Evolutionary conservation across 2,329 filamentous ascomycete genomes (phyloP).

Genomic region (Plectosphaerella sp.): DNA sequence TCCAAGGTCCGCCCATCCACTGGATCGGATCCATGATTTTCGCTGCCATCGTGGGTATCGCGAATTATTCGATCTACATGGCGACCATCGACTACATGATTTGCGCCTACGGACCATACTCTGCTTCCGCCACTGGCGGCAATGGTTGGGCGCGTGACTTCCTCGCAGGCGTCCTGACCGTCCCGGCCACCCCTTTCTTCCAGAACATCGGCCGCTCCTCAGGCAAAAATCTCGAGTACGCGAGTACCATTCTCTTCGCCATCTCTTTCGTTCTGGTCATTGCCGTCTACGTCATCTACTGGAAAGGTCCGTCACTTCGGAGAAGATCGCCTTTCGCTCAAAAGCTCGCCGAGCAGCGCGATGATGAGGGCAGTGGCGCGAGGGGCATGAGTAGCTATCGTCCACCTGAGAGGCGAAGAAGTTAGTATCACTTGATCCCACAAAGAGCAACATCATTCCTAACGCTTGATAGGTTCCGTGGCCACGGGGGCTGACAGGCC

Average conservation of each 20-base stretch:
- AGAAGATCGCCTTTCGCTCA: slow-evolving; percentile 62
- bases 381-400: slow-evolving; percentile 18
- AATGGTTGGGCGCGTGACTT: slow-evolving; percentile 73
- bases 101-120: slow-evolving; percentile 67
- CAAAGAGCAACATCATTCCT: slow-evolving; percentile 3
- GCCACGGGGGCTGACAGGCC: slow-evolving; percentile 6
- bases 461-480: slow-evolving; percentile 16
- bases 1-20: slow-evolving; percentile 56
- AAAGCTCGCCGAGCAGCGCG: slow-evolving; percentile 43
- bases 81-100: slow-evolving; percentile 77
- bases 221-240: slow-evolving; percentile 51
- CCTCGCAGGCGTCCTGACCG: slow-evolving; percentile 65
- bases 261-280: slow-evolving; percentile 58
- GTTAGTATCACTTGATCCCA: neutral
- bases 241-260: slow-evolving; percentile 59
- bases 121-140: slow-evolving; percentile 70
- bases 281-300: slow-evolving; percentile 65
- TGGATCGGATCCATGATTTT: slow-evolving; percentile 69
- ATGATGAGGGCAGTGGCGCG: slow-evolving; percentile 14
- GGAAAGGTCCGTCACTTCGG: slow-evolving; percentile 56
- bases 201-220: slow-evolving; percentile 45
- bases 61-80: slow-evolving; percentile 73
- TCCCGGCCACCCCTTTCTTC: slow-evolving; percentile 64
- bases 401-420: slow-evolving; percentile 15
- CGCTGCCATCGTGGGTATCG: slow-evolving; percentile 62